Evolutionary conservation across 2,329 filamentous ascomycete genomes (phyloP).

Genomic region (Colletotrichum shisoi): DNA sequence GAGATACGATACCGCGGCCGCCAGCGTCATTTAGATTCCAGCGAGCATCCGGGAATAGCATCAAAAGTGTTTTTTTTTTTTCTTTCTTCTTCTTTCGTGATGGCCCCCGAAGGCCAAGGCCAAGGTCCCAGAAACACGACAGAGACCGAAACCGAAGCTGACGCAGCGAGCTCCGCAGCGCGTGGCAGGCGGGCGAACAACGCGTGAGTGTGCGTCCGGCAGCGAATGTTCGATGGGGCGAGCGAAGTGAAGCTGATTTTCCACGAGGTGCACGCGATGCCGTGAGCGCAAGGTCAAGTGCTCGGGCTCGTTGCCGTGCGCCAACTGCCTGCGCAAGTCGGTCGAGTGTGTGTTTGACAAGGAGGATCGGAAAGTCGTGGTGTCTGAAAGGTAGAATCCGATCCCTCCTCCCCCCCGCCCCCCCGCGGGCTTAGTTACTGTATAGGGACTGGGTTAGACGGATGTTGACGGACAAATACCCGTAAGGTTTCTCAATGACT

Average conservation of each 20-base stretch:
- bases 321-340: constrained; percentile 21
- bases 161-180: background rate
- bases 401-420: too few species aligned
- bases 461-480: background rate
- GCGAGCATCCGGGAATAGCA: background rate
- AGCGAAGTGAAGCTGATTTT: constrained; percentile 10
- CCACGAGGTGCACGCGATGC: constrained; percentile 20
- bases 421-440: too few species aligned
- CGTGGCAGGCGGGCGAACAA: constrained; percentile 19
- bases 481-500: constrained; percentile 18
- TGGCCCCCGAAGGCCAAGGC: constrained; percentile 5
- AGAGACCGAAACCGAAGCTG: constrained; percentile 6
- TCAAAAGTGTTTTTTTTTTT: too few species aligned
- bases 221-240: background rate
- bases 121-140: constrained; percentile 2
- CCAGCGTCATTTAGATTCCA: background rate
- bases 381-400: constrained; percentile 24
- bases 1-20: too few species aligned
- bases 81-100: background rate
- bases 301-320: constrained; percentile 24
- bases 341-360: constrained; percentile 31
- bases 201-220: constrained; percentile 5
- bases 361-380: constrained; percentile 34
- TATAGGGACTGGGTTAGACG: too few species aligned
- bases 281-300: constrained; percentile 35